Base-by-base conservation (phyloP, 2,329 filamentous ascomycete genomes). In the Aspergillus sp. region DNA sequence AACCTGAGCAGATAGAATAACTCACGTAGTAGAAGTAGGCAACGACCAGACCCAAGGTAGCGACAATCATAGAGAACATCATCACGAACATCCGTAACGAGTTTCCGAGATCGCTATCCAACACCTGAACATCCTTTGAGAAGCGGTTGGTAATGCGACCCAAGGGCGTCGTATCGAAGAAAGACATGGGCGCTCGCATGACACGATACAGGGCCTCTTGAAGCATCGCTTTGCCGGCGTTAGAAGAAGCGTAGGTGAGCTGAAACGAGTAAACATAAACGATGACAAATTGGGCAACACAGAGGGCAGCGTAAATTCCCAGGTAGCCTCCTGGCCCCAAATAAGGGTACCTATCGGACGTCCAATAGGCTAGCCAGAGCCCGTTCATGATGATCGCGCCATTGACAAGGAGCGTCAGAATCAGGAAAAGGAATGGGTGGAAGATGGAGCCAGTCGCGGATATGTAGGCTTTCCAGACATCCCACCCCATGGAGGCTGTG, bases 81-180 rank as follows among this genome's bases (percentile, higher is more conserved):
- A 97, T 80, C 68, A 93, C 89, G 79, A 94, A 97, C 87, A 97
- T 96, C 65, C 94, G 87, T 77, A 97, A 91, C 3, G 91, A 89
- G 69, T 97, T 94, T 0, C 90, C 90, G 49, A 97, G 79, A 59
- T 88, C 91, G 74, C 96, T 96, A 78, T 98, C 95, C 92, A 98
- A 96, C 58, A 95, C 91, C 70, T 97, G 92, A 46, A 98, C 90
- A 70, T 99, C 95, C 67, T 94, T 90, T 32, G 92, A 96, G 77
- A 98, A 98, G 16, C 95, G 90, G 74, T 98, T 98, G 22, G 92
- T 96, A 73, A 98, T 97, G 42, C 94, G 89, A 20, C 95, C 95
- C 1, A 98, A 84, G 0, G 95, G 95, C 0, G 95, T 98, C 0
- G 95, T 98, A 69, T 99, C 95, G 78, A 98, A 98, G 79, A 98